Base-by-base conservation (phyloP, 2,329 filamentous ascomycete genomes). In the Neonectria magnoliae region DNA sequence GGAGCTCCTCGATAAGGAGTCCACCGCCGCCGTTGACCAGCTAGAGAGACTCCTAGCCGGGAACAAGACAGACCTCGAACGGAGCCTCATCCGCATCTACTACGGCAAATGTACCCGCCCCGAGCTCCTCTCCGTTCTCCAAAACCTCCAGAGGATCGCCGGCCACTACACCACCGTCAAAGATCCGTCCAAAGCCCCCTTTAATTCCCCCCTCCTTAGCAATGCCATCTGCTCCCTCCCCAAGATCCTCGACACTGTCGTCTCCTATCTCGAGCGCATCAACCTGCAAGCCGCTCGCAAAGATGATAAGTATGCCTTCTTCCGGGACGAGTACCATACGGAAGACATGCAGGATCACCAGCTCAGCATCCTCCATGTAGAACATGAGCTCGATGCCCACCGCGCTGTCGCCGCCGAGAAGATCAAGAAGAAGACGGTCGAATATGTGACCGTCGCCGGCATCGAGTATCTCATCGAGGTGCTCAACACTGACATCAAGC, bases 391-490 rank as follows among this genome's bases (percentile, higher is more conserved):
- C 1, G 87, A 95, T 65, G 87, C 88, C 16, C 93, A 98, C 77
- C 90, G 91, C 44, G 78, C 85, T 29, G 87, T 85, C 13, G 93
- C 93, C 2, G 92, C 91, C 1, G 82, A 87, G 48, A 91, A 90
- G 63, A 82, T 99, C 18, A 89, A 89, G 66, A 91, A 90, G 76
- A 91, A 88, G 71, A 81, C 82, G 3, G 87, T 96, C 22, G 85
- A 90, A 5, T 99, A 97, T 75, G 88, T 90, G 27, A 96, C 93
- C 0, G 92, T 96, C 8, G 88, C 93, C 1, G 94, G 94, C 8
- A 97, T 98, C 71, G 96, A 98, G 76, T 99, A 93, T 76, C 87
- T 99, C 20, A 93, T 99, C 73, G 96, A 98, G 79, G 91, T 99
- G 6, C 86, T 92, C 70, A 98, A 97, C 78, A 79, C 86, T 1